Evolutionary conservation across 202 grass and related monocot species (phyloP), one percentile per base, ranked within the genome.

Genomic region (Schoenoplectus triqueter): DNA sequence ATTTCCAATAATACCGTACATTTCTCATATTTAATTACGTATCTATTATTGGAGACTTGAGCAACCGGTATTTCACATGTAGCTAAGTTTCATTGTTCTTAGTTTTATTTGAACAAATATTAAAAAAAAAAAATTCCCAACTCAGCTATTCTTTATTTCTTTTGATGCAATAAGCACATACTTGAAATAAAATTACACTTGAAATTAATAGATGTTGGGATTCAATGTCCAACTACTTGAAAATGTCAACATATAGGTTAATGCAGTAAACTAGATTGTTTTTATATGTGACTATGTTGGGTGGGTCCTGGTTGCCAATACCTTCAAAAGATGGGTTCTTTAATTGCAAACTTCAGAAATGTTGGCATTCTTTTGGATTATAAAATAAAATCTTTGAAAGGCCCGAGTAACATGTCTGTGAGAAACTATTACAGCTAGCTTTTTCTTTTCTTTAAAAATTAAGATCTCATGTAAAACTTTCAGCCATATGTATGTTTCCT

Each of bases 1-100:
- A 57, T 77, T 73, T 57, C 52, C 73, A 22, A 77, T 77, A 56
- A 78, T 31, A 78, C 2, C 74, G 5, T 44, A 18, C 10, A 78
- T 78, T 44, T 61, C 5, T 78, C 74, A 60, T 78, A 9, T 78
- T 60, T 61, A 42, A 42, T 20, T 59, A 42, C 51, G 45, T 22
- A 55, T 6, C 7, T 3, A 60, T 54, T 39, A 39, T 59, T 78
- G 57, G 14, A 60, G 54, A 42, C 54, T 31, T 31, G 22, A 17
- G 54, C 52, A 60, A 61, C 14, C 31, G 22, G 74, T 78, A 15
- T 10, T 45, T 18, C 3, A 45, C 22, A 42, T 78, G 40, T 60
- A 78, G 21, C 14, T 45, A 21, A 39, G 22, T 15, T 77, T 31
- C 13, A 41, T 41, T 42, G 13, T 21, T 59, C 6, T 42, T 31